These are phyloP conservation scores for Aspergillus hancockii DNA, from an alignment of 495 filamentous ascomycete genomes.

Conservation along the genomic window DNA sequence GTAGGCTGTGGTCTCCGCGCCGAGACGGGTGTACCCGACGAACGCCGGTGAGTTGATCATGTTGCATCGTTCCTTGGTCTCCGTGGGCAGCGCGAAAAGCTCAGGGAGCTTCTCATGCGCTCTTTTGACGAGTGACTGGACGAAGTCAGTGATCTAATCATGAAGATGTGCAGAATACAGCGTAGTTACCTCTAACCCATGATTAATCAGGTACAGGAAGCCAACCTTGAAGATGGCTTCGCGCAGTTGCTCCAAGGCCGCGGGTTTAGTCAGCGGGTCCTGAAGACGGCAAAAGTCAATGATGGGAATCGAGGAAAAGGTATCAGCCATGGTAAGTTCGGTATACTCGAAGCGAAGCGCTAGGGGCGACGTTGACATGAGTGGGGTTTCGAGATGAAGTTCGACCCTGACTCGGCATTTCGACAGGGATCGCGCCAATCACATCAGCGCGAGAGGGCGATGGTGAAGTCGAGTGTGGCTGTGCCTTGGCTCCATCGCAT, in stretches of 20 bases:
- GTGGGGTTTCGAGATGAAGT: conserved; percentile 1
- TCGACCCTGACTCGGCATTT: not conserved
- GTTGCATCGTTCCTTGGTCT: conserved; percentile 77
- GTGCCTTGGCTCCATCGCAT: not conserved
- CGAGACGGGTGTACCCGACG: conserved; percentile 51
- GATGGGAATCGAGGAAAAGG: conserved; percentile 8
- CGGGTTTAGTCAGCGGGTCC: conserved; percentile 65
- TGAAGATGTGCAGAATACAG: not conserved
- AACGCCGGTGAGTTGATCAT: conserved; percentile 79
- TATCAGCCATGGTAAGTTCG: not conserved
- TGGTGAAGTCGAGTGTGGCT: not conserved
- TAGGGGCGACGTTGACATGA: not conserved
- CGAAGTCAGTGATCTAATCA: conserved; percentile 32
- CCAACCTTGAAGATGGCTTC: conserved; percentile 86
- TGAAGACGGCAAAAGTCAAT: conserved; percentile 55
- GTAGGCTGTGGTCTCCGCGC: conserved; percentile 48
- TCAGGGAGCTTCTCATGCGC: conserved; percentile 69
- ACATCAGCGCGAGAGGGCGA: not conserved
- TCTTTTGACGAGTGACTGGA: conserved; percentile 62
- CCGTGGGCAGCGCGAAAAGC: conserved; percentile 78
- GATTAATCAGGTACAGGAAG: conserved; percentile 87
- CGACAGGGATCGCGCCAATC: not conserved
- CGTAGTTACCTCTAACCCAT: conserved; percentile 63
- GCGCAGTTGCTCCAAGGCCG: conserved; percentile 70
- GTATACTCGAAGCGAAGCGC: not conserved